Percentiles rank a stretch among this genome's conserved stretches.
phyloP scores from a whole-genome alignment of 257 asterid genomes.

The Misopates orontium region DNA sequence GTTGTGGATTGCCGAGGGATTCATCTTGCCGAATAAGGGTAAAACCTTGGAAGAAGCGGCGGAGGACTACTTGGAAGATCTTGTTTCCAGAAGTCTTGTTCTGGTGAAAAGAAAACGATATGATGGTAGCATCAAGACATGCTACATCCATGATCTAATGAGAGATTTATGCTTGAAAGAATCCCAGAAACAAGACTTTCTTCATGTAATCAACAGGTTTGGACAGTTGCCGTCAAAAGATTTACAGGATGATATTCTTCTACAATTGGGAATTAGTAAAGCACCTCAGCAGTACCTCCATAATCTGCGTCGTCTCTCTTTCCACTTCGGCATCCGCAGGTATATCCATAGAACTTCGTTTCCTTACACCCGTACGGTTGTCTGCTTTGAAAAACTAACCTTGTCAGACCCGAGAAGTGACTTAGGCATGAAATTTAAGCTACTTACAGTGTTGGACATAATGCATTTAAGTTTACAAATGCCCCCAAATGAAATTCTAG shows the following conservation, averaged over 20 bases:
- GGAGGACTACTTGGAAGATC: slow-evolving; percentile 28
- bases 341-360: background rate
- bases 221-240: background rate
- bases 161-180: slow-evolving; percentile 31
- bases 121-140: slow-evolving; percentile 28
- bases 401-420: background rate
- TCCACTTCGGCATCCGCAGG: slow-evolving; percentile 3
- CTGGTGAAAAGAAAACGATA: slow-evolving; percentile 24
- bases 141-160: slow-evolving; percentile 34
- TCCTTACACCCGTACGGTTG: slow-evolving; percentile 17
- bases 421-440: slow-evolving; percentile 17
- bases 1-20: slow-evolving; percentile 38
- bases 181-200: slow-evolving; percentile 14
- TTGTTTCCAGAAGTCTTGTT: slow-evolving; percentile 28
- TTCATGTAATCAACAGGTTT: slow-evolving; percentile 14
- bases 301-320: slow-evolving; percentile 14
- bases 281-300: background rate
- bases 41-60: slow-evolving; percentile 33
- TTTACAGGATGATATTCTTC: background rate
- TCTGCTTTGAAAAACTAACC: slow-evolving; percentile 20
- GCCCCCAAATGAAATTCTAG: background rate
- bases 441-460: slow-evolving; percentile 31
- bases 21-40: slow-evolving; percentile 5
- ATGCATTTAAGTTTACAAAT: background rate
- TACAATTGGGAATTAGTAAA: background rate